Percentiles rank a stretch among this genome's conserved stretches.
phyloP scores from a whole-genome alignment of 306 rosid genomes.

The Pueraria montana region DNA sequence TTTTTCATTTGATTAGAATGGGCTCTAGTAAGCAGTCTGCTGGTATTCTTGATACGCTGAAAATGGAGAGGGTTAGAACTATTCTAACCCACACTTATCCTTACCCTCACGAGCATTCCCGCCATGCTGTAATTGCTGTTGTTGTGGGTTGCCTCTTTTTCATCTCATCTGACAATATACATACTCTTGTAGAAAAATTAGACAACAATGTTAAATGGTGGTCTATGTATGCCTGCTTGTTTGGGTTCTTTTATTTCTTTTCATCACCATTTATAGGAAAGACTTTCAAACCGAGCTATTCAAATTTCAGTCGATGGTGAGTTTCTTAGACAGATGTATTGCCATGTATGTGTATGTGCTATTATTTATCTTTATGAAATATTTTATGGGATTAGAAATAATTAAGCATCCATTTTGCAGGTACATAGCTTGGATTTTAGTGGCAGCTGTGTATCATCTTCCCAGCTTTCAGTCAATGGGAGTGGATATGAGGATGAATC shows the following conservation, averaged over 20 bases:
- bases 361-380: neutral
- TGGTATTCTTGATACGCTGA: conserved; percentile 78
- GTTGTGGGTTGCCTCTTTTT: conserved; percentile 93
- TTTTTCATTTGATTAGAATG: conserved; percentile 50
- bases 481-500: conserved; percentile 95
- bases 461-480: conserved; percentile 99
- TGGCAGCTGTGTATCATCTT: conserved; percentile 98
- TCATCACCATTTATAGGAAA: conserved; percentile 97
- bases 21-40: conserved; percentile 65
- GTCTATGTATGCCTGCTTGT: conserved; percentile 91
- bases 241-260: conserved; percentile 97
- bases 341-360: neutral
- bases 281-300: conserved; percentile 97
- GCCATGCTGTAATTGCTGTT: conserved; percentile 96
- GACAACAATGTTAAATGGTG: conserved; percentile 97
- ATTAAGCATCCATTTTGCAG: conserved; percentile 57
- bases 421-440: conserved; percentile 94
- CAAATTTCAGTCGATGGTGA: conserved; percentile 98
- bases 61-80: conserved; percentile 94
- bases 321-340: conserved; percentile 43
- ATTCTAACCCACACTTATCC: conserved; percentile 85
- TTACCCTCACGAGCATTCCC: conserved; percentile 97
- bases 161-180: conserved; percentile 96
- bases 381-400: conserved; percentile 39
- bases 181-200: conserved; percentile 88